Percentiles rank a stretch among this genome's conserved stretches.
Evolutionary conservation across 768 basidiomycete genomes (phyloP).

Genomic region (Calocera cornea): DNA sequence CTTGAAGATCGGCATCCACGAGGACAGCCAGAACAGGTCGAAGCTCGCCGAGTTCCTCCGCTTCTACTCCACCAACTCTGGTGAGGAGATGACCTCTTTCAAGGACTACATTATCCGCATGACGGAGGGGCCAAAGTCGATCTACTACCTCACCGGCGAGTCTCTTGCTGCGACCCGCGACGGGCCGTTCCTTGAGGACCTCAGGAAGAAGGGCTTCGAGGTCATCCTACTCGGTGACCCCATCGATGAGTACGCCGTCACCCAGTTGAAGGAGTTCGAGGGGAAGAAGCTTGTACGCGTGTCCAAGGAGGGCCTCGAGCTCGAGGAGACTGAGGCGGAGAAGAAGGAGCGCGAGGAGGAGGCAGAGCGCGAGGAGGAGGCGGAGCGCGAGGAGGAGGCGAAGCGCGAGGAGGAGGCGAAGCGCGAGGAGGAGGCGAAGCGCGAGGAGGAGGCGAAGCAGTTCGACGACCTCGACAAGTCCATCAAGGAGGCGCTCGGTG

Average conservation of each 20-base stretch:
- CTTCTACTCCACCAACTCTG: conserved; percentile 91
- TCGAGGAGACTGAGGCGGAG: conserved; percentile 98
- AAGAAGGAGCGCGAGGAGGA: conserved; percentile 82
- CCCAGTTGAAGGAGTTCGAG: conserved; percentile 98
- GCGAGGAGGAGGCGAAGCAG: conserved; percentile 63
- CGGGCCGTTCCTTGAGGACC: conserved; percentile 96
- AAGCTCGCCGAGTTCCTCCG: conserved; percentile 99
- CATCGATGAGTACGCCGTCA: conserved; percentile 97
- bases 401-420: no score
- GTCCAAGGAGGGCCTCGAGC: conserved; percentile 97
- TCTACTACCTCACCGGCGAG: conserved; percentile 99
- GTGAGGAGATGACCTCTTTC: conserved; percentile 81
- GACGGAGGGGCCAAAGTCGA: conserved; percentile 96
- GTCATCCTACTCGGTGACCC: conserved; percentile 95
- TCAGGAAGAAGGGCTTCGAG: conserved; percentile 99
- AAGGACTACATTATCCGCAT: conserved; percentile 99
- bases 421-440: no score
- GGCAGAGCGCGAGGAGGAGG: no score
- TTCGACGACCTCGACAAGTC: conserved; percentile 81
- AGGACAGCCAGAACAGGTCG: conserved; percentile 96
- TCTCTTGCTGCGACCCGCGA: conserved; percentile 80
- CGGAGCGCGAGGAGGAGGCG: no score
- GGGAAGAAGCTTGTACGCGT: conserved; percentile 95
- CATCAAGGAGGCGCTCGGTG: conserved; percentile 96
- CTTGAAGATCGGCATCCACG: conserved; percentile 98